Base-by-base conservation (phyloP, 495 filamentous ascomycete species). In the Trypethelium eluteriae region DNA sequence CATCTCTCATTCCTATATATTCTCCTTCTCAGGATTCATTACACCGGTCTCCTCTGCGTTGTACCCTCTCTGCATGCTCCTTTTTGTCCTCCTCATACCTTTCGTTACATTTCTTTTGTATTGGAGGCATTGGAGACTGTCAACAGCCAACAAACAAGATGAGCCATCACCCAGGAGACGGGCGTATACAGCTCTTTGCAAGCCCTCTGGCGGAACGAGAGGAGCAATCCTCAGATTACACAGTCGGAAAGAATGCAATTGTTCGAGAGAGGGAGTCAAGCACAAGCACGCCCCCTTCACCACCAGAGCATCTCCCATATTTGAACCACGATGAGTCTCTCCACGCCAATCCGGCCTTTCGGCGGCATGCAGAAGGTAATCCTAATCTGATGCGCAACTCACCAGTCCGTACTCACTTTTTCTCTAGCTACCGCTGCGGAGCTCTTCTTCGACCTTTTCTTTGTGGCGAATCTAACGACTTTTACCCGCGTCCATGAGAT, bases 381-480 rank as follows among this genome's bases (percentile, higher is more conserved):
- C 49, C 25, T 1, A 14, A 53, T 18, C 49, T n/a, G 5, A 11
- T 14, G 5, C 16, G 5, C 16, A 18, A 9, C 5, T 25, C 49
- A n/a, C 5, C 5, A 18, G 18, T 5, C 5, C 5, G 49, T 53
- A 25, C 49, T 53, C 16, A 53, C 16, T 14, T 14, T 25, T 16
- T 14, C n/a, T 25, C n/a, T 14, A 36, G 71, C 73, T 44, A 75
- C 71, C 0, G 69, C 72, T 39, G 65, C 68, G 38, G 73, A 75
- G 67, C 69, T 75, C 0, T 75, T 75, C 62, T 75, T 72, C 67
- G 73, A 75, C 50, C 67, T 75, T 16, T 75, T 75, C 66, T 75
- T 75, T 49, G 73, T 75, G 2, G 73, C 73, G 56, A 75, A 75
- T 49, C 44, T 75, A 41, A 73, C 72, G 7, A 72, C 71, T 39